phyloP scores from a whole-genome alignment of 108 stramenopile genomes.

The Licmophora abbreviata region DNA sequence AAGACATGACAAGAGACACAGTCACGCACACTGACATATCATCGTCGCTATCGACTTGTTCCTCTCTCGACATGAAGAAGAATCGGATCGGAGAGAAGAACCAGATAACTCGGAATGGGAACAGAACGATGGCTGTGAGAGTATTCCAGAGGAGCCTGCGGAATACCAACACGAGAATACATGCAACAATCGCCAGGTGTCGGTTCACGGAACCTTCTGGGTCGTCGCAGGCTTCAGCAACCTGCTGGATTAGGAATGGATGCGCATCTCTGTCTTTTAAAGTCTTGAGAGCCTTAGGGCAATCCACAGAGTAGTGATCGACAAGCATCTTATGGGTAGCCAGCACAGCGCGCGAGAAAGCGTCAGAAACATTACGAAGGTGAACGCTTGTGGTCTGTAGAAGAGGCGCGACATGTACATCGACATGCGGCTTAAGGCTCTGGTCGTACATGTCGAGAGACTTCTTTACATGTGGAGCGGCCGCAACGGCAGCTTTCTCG shows the following conservation, averaged over 20 bases:
- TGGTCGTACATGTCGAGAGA: not conserved
- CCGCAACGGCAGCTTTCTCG: not conserved
- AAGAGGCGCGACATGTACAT: not conserved
- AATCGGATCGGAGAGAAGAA: slow-evolving; percentile 9
- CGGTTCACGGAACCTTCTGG: not conserved
- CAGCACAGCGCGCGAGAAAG: not conserved
- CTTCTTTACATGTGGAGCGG: slow-evolving; percentile 3
- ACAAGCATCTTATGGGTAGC: slow-evolving; percentile 2
- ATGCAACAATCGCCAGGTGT: not conserved
- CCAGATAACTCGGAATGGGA: slow-evolving; percentile 17
- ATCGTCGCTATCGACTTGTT: too few relatives aligned
- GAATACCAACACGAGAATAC: slow-evolving; percentile 7
- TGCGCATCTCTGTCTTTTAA: not conserved
- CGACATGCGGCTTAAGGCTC: slow-evolving; percentile 1
- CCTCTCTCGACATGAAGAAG: too few relatives aligned
- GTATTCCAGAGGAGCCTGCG: slow-evolving; percentile 5
- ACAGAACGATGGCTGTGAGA: slow-evolving; percentile 4
- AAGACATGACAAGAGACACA: too few relatives aligned
- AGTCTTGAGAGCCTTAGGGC: not conserved
- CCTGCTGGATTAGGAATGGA: not conserved
- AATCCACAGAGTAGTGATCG: not conserved
- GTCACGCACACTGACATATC: too few relatives aligned
- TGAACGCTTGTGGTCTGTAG: not conserved
- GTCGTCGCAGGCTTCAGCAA: not conserved
- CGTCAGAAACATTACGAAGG: not conserved